Percentiles rank a stretch among this genome's conserved stretches.
These are phyloP conservation scores for Diphasiastrum complanatum DNA, from an alignment of 83 land plant genomes.

Conservation along the genomic window DNA sequence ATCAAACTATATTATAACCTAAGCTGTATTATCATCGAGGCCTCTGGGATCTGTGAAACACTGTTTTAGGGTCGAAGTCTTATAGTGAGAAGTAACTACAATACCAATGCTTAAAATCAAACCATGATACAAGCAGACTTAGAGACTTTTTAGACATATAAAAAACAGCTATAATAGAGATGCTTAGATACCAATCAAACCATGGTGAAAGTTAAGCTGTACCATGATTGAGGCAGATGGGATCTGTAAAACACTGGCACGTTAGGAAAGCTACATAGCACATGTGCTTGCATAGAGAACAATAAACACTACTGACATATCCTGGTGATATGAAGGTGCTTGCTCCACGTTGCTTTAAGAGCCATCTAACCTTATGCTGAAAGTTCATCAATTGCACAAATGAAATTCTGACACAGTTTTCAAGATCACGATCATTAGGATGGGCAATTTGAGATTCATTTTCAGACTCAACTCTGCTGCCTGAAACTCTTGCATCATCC, in stretches of 20 bases:
- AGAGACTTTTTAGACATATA: too few species aligned
- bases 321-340: conserved; percentile 18
- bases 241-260: conserved; percentile 51
- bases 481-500: conserved; percentile 17
- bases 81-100: too few species aligned
- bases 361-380: conserved; percentile 57
- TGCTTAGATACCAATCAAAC: too few species aligned
- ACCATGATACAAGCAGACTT: too few species aligned
- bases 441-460: neutral
- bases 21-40: too few species aligned
- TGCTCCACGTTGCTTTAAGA: conserved; percentile 40
- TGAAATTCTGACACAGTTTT: conserved; percentile 38
- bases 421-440: conserved; percentile 18
- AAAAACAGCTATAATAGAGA: too few species aligned
- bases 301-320: conserved; percentile 30
- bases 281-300: conserved; percentile 68
- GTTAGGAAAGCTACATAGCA: conserved; percentile 61
- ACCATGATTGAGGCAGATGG: conserved; percentile 83
- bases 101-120: too few species aligned
- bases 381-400: conserved; percentile 62
- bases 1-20: too few species aligned
- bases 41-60: too few species aligned
- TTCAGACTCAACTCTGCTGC: too few species aligned
- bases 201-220: too few species aligned
- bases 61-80: too few species aligned